These are phyloP conservation scores for Rhododendron ferrugineum DNA, from an alignment of 148 eudicot species.

Conservation along the genomic window DNA sequence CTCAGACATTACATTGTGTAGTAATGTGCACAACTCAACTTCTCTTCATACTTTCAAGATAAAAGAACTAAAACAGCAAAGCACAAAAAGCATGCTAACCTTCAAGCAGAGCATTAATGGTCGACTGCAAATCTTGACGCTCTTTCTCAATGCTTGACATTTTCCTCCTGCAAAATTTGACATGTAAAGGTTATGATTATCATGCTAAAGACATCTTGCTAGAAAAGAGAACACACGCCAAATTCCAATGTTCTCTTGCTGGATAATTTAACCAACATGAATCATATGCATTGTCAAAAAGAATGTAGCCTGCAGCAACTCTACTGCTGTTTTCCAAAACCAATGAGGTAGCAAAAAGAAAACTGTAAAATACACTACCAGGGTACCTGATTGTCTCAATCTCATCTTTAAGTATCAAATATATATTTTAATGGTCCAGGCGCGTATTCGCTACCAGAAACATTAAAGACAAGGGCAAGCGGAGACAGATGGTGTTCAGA, in stretches of 20 bases:
- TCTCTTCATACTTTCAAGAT: background rate
- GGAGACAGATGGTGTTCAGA: background rate
- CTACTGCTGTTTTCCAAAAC: background rate
- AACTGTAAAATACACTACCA: background rate
- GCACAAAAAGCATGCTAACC: conserved; percentile 35
- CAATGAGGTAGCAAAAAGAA: background rate
- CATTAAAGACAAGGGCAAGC: background rate
- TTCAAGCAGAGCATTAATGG: conserved; percentile 87
- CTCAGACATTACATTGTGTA: background rate
- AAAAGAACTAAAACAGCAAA: background rate
- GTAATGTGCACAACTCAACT: background rate
- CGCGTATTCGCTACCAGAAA: background rate
- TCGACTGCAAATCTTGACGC: conserved; percentile 75
- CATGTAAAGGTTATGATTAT: conserved; percentile 1
- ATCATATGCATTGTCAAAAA: background rate
- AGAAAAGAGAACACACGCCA: background rate
- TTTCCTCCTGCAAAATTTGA: conserved; percentile 57
- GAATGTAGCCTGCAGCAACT: background rate
- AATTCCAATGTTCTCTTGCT: background rate
- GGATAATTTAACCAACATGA: background rate
- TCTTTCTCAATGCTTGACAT: conserved; percentile 81
- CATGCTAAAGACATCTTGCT: background rate
- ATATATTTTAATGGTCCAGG: background rate
- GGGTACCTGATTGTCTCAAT: background rate
- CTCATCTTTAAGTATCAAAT: background rate